phyloP scores from a whole-genome alignment of 2,329 filamentous ascomycete species.

The Cadophora sp. region DNA sequence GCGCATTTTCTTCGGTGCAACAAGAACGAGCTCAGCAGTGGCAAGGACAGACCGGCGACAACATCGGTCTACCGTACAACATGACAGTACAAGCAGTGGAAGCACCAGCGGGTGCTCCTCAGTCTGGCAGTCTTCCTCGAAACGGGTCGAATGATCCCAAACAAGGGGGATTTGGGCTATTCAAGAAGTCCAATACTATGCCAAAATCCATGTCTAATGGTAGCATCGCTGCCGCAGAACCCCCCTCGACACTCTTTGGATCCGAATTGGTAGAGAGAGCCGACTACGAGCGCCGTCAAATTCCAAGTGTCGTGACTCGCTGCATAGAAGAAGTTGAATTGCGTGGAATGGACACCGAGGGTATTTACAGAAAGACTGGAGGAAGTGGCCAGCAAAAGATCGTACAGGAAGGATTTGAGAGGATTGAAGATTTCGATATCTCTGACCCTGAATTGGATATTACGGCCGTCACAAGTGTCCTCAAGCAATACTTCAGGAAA shows the following conservation, averaged over 20 bases:
- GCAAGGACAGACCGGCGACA: slow-evolving; percentile 64
- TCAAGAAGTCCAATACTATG: slow-evolving; percentile 54
- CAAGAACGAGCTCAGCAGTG: slow-evolving; percentile 61
- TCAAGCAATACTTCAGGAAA: slow-evolving; percentile 98
- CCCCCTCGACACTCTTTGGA: slow-evolving; percentile 75
- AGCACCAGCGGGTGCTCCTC: slow-evolving; percentile 44
- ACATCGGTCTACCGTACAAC: slow-evolving; percentile 74
- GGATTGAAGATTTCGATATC: slow-evolving; percentile 85
- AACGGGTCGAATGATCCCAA: slow-evolving; percentile 41
- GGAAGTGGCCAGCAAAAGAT: slow-evolving; percentile 89
- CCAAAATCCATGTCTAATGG: slow-evolving; percentile 58
- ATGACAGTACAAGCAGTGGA: slow-evolving; percentile 66
- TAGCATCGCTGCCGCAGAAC: slow-evolving; percentile 53
- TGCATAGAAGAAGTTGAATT: slow-evolving; percentile 98
- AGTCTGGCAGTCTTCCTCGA: slow-evolving; percentile 35
- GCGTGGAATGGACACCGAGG: slow-evolving; percentile 95
- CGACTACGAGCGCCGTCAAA: slow-evolving; percentile 86
- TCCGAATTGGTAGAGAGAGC: slow-evolving; percentile 86
- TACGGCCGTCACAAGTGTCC: slow-evolving; percentile 89
- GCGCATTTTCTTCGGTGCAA: slow-evolving; percentile 69
- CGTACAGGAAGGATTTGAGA: slow-evolving; percentile 92
- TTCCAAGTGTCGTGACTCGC: slow-evolving; percentile 87
- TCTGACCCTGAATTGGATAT: slow-evolving; percentile 94
- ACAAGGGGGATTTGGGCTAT: slow-evolving; percentile 70
- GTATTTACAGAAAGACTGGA: slow-evolving; percentile 97